Evolutionary conservation across 345 rosid genomes (phyloP), one percentile per base, ranked within the genome.

Genomic region (Ailanthus altissimus): DNA sequence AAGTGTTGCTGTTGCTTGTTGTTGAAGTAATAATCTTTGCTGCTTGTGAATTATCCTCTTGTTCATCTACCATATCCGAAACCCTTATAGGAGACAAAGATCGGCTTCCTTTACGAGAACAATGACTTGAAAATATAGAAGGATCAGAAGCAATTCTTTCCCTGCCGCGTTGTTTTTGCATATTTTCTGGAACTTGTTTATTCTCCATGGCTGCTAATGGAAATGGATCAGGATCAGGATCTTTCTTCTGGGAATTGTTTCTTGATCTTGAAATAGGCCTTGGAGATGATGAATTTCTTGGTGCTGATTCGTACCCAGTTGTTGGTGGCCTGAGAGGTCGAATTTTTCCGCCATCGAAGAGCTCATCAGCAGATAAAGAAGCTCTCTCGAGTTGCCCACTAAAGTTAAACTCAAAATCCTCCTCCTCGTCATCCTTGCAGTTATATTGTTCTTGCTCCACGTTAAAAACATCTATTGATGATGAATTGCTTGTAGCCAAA

Each of bases 271-370:
- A 81, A 25, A 81, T 78, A 14, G 88, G 82, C 71, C 83, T 80
- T 4, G 94, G 90, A 45, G 94, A 78, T 18, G 85, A 72, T 54
- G 69, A 60, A 4, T 76, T 16, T 7, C 88, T 26, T 5, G 92
- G 68, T 42, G 14, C 75, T 26, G 85, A 71, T 12, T 83, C 85
- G 16, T 79, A 75, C 0, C 82, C 80, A 13, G 90, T 86, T 0
- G 90, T 86, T 0, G 93, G 81, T 0, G 83, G 91, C 50, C 85
- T 82, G 50, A 95, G 72, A 20, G 97, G 99, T 42, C 88, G 80
- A 79, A 95, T 95, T 81, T 90, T 95, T 25, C 99, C 99, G 0
- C 93, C 89, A 32, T 92, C 92, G 56, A 95, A 95, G 20, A 95
- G 92, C 84, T 95, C 98, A 38, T 95, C 98, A 0, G 99, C 99